These are phyloP conservation scores for Domatiomyces catenatus DNA, from an alignment of 2,329 filamentous ascomycete species.

Conservation along the genomic window DNA sequence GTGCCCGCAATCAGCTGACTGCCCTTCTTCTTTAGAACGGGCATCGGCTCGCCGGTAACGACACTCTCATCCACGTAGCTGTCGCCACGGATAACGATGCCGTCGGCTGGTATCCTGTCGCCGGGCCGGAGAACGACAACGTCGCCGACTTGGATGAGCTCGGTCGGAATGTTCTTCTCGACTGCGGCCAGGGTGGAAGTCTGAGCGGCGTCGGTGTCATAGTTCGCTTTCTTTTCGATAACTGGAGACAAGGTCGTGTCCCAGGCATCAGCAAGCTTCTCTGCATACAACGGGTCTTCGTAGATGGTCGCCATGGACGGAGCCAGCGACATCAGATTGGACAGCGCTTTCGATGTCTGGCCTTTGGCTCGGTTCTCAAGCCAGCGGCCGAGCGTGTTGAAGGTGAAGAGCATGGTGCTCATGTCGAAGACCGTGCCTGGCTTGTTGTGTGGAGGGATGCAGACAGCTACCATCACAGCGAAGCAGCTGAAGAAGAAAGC, in stretches of 20 bases:
- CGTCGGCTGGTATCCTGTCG: slow-evolving; percentile 93
- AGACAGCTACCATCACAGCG: slow-evolving; percentile 68
- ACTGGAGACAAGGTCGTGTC: slow-evolving; percentile 25
- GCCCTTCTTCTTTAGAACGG: slow-evolving; percentile 74
- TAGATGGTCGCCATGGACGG: slow-evolving; percentile 97
- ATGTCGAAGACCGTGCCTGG: slow-evolving; percentile 92
- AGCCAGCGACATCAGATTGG: slow-evolving; percentile 83
- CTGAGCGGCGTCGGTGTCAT: neutral
- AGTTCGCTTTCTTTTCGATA: slow-evolving; percentile 11
- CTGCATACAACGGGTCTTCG: slow-evolving; percentile 78
- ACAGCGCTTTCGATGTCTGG: slow-evolving; percentile 86
- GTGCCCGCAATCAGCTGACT: slow-evolving; percentile 77
- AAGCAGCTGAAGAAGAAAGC: slow-evolving; percentile 92
- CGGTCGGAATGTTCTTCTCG: slow-evolving; percentile 76
- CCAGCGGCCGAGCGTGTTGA: slow-evolving; percentile 80
- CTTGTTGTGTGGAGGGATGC: slow-evolving; percentile 58
- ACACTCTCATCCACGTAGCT: slow-evolving; percentile 95
- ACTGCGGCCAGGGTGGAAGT: slow-evolving; percentile 38
- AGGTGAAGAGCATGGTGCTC: slow-evolving; percentile 95
- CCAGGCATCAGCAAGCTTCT: slow-evolving; percentile 78
- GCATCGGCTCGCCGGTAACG: slow-evolving; percentile 95
- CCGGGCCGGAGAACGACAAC: slow-evolving; percentile 85
- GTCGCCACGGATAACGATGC: slow-evolving; percentile 70
- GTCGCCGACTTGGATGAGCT: slow-evolving; percentile 85
- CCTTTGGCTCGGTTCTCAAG: slow-evolving; percentile 91